Conservation (phyloP, 148 eudicot genomes). For the Drosera capensis region DNA sequence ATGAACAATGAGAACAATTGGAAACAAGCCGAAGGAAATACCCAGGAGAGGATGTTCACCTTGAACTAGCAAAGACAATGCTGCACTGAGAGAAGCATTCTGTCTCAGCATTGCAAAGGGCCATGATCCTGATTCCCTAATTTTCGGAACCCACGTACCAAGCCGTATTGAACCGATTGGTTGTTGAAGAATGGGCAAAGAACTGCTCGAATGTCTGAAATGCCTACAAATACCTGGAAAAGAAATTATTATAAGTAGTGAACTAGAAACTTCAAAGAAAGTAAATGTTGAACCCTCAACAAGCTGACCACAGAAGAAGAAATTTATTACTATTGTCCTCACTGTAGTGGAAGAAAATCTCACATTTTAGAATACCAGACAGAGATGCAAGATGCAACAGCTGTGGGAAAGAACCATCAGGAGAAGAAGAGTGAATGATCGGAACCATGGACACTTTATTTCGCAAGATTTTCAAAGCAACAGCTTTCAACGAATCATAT, state of each 20-base stretch:
- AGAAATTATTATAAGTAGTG: background rate
- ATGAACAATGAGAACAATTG: background rate
- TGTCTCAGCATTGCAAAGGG: constrained; percentile 75
- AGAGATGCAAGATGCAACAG: constrained; percentile 70
- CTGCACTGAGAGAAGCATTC: constrained; percentile 62
- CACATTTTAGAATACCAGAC: constrained; percentile 72
- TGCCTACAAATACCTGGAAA: constrained; percentile 83
- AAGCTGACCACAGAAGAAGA: background rate
- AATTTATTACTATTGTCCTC: background rate
- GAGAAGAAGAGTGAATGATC: constrained; percentile 46
- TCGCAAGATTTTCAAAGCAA: constrained; percentile 64
- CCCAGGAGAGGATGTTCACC: constrained; percentile 21
- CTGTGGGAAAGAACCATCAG: constrained; percentile 70
- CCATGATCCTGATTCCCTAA: constrained; percentile 53
- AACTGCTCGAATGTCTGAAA: constrained; percentile 59
- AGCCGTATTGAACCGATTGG: constrained; percentile 71
- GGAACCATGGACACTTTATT: constrained; percentile 68
- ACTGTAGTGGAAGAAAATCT: constrained; percentile 8
- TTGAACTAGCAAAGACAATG: constrained; percentile 61
- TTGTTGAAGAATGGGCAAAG: constrained; percentile 81
- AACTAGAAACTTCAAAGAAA: background rate
- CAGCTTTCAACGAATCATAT: constrained; percentile 55
- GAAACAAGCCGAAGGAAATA: background rate
- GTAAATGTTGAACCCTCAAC: background rate
- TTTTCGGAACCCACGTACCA: constrained; percentile 94